Evolutionary conservation across 78 protist genomes (phyloP), one percentile per base, ranked within the genome.

Genomic region (Cavenderia fasciculata): DNA sequence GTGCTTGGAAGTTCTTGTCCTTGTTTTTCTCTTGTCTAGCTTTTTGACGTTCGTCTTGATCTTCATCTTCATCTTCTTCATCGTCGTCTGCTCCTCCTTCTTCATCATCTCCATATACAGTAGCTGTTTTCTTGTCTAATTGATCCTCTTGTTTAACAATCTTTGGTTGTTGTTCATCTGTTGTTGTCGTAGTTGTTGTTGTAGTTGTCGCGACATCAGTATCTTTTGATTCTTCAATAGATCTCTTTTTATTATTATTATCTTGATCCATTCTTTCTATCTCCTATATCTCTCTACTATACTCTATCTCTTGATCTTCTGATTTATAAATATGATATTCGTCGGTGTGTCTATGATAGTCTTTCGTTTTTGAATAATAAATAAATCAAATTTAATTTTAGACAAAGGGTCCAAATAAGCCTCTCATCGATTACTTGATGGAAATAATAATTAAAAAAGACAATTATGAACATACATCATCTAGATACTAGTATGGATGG

Each of bases 1-100:
- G 14, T 36, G 59, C 34, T 33, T 16, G 1, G 38, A 33, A n/a
- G 16, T 52, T n/a, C 14, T 18, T 40, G 12, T 10, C 7, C 7
- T 56, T 21, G 6, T 14, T 40, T 63, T 27, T 6, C 23, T 18
- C 12, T 65, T 19, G n/a, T 62, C 29, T 25, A 0, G 34, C 54
- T 44, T 77, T 33, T 14, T 77, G 34, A 5, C n/a, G 0, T 23
- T 27, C 47, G 56, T 82, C 47, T 8, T 54, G 31, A n/a, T 78
- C 88, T 4, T 78, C 88, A 36, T 66, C 77, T n/a, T 71, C 74
- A 41, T 47, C 82, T 11, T 54, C 65, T 56, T 49, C 89, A 54
- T 56, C 70, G 54, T 68, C 76, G 12, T 82, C 77, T 1, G 49
- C 71, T 7, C 47, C 78, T 8, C 52, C 51, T 41, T 57, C 71